Conservation (phyloP, 164 flowering plant species). For the Pachysandra terminalis region DNA sequence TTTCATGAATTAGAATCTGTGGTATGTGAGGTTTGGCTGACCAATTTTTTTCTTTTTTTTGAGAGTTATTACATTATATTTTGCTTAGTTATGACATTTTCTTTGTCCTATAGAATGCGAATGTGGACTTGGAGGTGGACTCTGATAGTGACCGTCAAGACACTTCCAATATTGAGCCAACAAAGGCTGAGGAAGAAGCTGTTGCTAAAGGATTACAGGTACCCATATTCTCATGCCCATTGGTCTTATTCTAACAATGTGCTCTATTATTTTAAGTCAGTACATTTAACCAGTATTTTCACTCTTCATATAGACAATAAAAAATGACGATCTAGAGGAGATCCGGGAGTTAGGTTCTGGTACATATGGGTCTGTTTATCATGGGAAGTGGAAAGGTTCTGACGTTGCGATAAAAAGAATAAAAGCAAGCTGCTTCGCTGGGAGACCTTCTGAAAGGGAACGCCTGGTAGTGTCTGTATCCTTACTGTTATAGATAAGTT, state of each 20-base stretch:
- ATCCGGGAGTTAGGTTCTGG: constrained; percentile 91
- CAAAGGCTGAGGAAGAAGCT: constrained; percentile 97
- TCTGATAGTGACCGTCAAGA: constrained; percentile 53
- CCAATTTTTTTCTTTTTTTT: background rate
- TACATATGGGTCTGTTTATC: constrained; percentile 93
- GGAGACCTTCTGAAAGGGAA: constrained; percentile 92
- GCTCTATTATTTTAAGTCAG: background rate
- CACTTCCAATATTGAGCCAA: constrained; percentile 73
- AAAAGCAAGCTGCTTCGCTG: constrained; percentile 98
- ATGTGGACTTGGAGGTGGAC: constrained; percentile 48
- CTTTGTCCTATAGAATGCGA: constrained; percentile 35
- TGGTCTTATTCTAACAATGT: background rate
- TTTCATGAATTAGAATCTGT: constrained; percentile 36
- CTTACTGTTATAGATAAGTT: background rate
- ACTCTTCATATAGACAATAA: constrained; percentile 59
- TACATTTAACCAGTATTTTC: background rate
- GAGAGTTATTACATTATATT: background rate
- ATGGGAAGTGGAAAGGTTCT: constrained; percentile 99
- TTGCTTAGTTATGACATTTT: background rate
- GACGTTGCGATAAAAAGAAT: constrained; percentile 98
- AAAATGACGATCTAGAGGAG: constrained; percentile 92
- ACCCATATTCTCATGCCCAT: background rate
- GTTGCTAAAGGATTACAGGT: constrained; percentile 91
- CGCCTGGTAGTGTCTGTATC: constrained; percentile 62
- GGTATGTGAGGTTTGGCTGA: constrained; percentile 36